Conservation (phyloP, 2,329 filamentous ascomycete species). For the Verticillium zaregamsianum region DNA sequence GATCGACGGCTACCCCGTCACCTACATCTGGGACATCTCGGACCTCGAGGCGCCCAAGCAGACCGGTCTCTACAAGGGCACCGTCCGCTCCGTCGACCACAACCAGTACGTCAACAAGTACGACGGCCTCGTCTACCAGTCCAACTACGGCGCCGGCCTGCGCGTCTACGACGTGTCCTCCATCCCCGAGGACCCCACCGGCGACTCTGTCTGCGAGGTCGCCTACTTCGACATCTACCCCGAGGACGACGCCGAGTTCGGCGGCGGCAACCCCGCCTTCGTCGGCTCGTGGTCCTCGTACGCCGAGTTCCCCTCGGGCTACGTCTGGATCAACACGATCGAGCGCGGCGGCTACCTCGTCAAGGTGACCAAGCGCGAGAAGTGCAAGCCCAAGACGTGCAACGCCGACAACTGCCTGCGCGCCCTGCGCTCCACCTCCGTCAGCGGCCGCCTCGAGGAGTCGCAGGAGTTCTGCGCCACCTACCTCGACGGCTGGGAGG, state of each 20-base stretch:
- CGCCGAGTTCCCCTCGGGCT: slow-evolving; percentile 34
- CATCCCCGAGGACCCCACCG: slow-evolving; percentile 26
- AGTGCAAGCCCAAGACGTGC: slow-evolving; percentile 12
- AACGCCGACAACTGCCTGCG: slow-evolving; percentile 13
- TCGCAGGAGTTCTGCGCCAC: slow-evolving; percentile 9
- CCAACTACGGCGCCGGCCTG: slow-evolving; percentile 38
- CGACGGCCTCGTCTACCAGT: slow-evolving; percentile 36
- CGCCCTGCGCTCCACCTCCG: slow-evolving; percentile 6
- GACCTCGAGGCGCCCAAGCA: slow-evolving; percentile 35
- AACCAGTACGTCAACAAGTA: slow-evolving; percentile 34
- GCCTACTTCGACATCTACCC: slow-evolving; percentile 42
- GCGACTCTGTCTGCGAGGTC: slow-evolving; percentile 33
- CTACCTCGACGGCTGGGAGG: slow-evolving; percentile 3
- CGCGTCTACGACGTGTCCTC: slow-evolving; percentile 26
- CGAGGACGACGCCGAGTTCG: slow-evolving; percentile 35
- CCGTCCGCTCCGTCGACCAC: slow-evolving; percentile 33
- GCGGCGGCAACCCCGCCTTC: slow-evolving; percentile 27
- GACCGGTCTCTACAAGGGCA: slow-evolving; percentile 34
- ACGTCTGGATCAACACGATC: slow-evolving; percentile 35
- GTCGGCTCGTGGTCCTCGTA: slow-evolving; percentile 39
- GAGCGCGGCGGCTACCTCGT: slow-evolving; percentile 35
- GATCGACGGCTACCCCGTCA: slow-evolving; percentile 37
- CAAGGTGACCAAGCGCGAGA: slow-evolving; percentile 19
- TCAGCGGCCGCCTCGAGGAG: slow-evolving; percentile 9
- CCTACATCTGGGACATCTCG: slow-evolving; percentile 45